phyloP scores from a whole-genome alignment of 2,329 filamentous ascomycete species.

The Chlorencoelia australis region DNA sequence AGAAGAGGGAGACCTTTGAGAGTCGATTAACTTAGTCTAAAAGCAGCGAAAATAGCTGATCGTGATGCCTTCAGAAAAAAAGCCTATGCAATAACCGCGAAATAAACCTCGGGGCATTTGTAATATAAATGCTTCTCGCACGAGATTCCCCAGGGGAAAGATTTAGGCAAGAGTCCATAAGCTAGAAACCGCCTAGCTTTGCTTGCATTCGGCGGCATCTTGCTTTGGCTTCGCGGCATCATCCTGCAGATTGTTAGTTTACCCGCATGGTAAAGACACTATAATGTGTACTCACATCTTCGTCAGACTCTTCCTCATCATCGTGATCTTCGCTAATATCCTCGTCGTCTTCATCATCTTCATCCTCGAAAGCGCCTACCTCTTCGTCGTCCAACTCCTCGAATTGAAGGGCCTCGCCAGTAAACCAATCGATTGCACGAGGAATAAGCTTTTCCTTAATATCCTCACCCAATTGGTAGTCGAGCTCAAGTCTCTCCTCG shows the following conservation, averaged over 20 bases:
- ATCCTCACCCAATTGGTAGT: slow-evolving; percentile 97
- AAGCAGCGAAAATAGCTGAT: slow-evolving; percentile 15
- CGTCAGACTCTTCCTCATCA: slow-evolving; percentile 67
- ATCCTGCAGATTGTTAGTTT: slow-evolving; percentile 46
- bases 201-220: slow-evolving; percentile 92
- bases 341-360: slow-evolving; percentile 82
- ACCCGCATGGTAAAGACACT: slow-evolving; percentile 3
- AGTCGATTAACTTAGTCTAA: slow-evolving; percentile 26
- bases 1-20: slow-evolving; percentile 13
- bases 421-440: slow-evolving; percentile 98
- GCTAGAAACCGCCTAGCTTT: slow-evolving; percentile 51
- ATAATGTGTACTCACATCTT: slow-evolving; percentile 49
- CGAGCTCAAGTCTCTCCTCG: slow-evolving; percentile 93
- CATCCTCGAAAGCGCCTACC: slow-evolving; percentile 73
- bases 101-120: slow-evolving; percentile 5
- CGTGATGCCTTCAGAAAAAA: slow-evolving; percentile 14
- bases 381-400: slow-evolving; percentile 85
- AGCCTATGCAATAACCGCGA: slow-evolving; percentile 17
- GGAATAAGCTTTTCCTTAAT: slow-evolving; percentile 99
- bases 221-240: slow-evolving; percentile 85
- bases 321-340: slow-evolving; percentile 73
- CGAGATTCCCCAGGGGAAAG: too few relatives aligned
- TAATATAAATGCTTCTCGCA: slow-evolving; percentile 5
- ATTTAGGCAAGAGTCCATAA: slow-evolving; percentile 3
- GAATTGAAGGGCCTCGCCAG: slow-evolving; percentile 91